Evolutionary conservation across 2,329 filamentous ascomycete genomes (phyloP).

Genomic region (Penicillium oxalicum): DNA sequence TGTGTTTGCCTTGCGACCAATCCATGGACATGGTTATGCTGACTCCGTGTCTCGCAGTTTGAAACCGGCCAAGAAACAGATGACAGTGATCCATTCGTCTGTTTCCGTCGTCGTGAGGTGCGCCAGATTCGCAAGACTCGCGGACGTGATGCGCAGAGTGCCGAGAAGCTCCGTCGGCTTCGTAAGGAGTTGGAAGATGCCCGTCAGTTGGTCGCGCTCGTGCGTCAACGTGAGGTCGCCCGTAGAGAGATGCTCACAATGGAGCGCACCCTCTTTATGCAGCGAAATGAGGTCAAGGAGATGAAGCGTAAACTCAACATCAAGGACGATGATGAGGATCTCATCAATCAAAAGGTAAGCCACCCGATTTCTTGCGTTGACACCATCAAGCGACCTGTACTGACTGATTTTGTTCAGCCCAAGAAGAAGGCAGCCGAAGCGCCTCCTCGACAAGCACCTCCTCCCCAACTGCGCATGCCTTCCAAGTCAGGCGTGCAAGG

Average conservation of each 20-base stretch:
- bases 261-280: slow-evolving; percentile 75
- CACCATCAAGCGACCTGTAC: slow-evolving; percentile 32
- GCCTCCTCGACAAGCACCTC: slow-evolving; percentile 56
- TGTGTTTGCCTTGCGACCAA: neutral
- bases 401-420: slow-evolving; percentile 47
- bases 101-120: slow-evolving; percentile 91
- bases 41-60: slow-evolving; percentile 47
- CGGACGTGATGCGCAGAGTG: slow-evolving; percentile 86
- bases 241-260: slow-evolving; percentile 70
- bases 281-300: slow-evolving; percentile 75
- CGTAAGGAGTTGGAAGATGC: slow-evolving; percentile 87
- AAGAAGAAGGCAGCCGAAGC: slow-evolving; percentile 63
- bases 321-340: slow-evolving; percentile 87
- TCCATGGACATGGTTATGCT: slow-evolving; percentile 7
- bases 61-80: slow-evolving; percentile 92
- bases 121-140: slow-evolving; percentile 92
- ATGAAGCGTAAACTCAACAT: slow-evolving; percentile 83
- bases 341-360: slow-evolving; percentile 85
- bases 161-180: slow-evolving; percentile 88
- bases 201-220: slow-evolving; percentile 69
- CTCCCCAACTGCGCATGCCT: slow-evolving; percentile 62
- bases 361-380: slow-evolving; percentile 12
- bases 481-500: slow-evolving; percentile 65
- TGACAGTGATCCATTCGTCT: slow-evolving; percentile 94
- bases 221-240: slow-evolving; percentile 71